Conservation (phyloP, 495 filamentous ascomycete species). For the Filosporella fistucella region DNA sequence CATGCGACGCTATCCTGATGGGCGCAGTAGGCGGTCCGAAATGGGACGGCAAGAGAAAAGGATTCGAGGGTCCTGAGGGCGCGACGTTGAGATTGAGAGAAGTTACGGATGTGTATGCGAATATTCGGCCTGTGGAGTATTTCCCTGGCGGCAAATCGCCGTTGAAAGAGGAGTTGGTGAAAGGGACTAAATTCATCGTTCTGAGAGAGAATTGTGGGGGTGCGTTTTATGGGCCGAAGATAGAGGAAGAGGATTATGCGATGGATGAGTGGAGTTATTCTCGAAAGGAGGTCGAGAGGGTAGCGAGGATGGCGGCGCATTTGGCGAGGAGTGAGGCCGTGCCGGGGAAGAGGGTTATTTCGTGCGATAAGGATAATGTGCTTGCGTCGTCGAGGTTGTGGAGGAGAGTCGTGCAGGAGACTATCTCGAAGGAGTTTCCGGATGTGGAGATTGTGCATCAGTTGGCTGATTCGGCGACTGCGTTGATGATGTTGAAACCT, state of each 20-base stretch:
- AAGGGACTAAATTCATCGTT: too few species aligned
- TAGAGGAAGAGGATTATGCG: constrained; percentile 40
- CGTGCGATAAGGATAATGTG: constrained; percentile 46
- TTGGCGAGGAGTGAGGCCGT: constrained; percentile 32
- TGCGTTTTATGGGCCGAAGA: constrained; percentile 47
- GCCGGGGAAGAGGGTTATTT: constrained; percentile 20
- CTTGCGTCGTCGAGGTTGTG: constrained; percentile 45
- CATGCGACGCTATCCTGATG: constrained; percentile 44
- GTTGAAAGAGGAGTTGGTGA: too few species aligned
- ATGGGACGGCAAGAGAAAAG: too few species aligned
- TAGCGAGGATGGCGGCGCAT: constrained; percentile 41
- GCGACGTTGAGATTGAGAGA: constrained; percentile 39
- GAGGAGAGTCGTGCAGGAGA: constrained; percentile 39
- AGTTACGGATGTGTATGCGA: constrained; percentile 46
- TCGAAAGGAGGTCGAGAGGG: constrained; percentile 39
- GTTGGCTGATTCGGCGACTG: constrained; percentile 43
- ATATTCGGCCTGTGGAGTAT: constrained; percentile 44
- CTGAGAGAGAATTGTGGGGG: too few species aligned
- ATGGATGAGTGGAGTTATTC: constrained; percentile 47
- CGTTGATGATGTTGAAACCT: constrained; percentile 46
- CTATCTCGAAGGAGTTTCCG: constrained; percentile 44
- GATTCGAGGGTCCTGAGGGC: constrained; percentile 43
- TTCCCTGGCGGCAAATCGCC: constrained; percentile 52
- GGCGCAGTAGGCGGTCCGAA: constrained; percentile 45
- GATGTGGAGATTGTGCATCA: constrained; percentile 41